These are phyloP conservation scores for Beta macrorhiza DNA, from an alignment of 179 eudicot genomes.

Conservation along the genomic window DNA sequence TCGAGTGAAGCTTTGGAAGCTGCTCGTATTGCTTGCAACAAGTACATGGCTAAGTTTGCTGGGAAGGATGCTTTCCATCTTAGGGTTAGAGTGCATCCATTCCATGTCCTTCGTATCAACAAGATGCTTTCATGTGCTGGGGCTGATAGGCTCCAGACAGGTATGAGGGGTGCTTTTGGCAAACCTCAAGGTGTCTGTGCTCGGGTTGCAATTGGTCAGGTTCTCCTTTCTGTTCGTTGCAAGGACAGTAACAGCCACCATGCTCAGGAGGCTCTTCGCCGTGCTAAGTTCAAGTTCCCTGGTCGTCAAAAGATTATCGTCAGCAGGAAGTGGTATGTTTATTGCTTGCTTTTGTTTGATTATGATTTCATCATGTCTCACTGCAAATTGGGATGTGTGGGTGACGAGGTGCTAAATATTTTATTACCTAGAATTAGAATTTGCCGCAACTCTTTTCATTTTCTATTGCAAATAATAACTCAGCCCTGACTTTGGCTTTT, in stretches of 20 bases:
- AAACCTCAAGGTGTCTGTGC: constrained; percentile 62
- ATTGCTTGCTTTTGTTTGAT: neutral
- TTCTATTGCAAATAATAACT: no score
- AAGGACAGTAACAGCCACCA: constrained; percentile 50
- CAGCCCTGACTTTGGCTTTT: no score
- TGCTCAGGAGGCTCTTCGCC: constrained; percentile 65
- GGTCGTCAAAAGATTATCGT: constrained; percentile 65
- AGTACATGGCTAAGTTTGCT: constrained; percentile 71
- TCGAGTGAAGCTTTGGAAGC: constrained; percentile 68
- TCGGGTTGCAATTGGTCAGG: constrained; percentile 61
- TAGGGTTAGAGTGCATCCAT: constrained; percentile 72
- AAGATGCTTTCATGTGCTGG: constrained; percentile 72
- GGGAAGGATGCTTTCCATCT: constrained; percentile 75
- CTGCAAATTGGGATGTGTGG: neutral
- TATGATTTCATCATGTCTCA: neutral
- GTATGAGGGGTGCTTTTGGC: constrained; percentile 70
- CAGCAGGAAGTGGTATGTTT: constrained; percentile 55
- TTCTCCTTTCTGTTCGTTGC: constrained; percentile 59
- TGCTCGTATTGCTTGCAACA: constrained; percentile 73
- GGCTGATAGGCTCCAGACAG: constrained; percentile 69
- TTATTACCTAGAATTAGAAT: neutral
- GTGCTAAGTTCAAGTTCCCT: constrained; percentile 69
- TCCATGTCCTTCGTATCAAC: constrained; percentile 63
- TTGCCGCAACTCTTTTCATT: no score
- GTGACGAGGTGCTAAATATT: neutral